phyloP scores from a whole-genome alignment of 176 grass and related monocot species.

The Panicum miliaceum region DNA sequence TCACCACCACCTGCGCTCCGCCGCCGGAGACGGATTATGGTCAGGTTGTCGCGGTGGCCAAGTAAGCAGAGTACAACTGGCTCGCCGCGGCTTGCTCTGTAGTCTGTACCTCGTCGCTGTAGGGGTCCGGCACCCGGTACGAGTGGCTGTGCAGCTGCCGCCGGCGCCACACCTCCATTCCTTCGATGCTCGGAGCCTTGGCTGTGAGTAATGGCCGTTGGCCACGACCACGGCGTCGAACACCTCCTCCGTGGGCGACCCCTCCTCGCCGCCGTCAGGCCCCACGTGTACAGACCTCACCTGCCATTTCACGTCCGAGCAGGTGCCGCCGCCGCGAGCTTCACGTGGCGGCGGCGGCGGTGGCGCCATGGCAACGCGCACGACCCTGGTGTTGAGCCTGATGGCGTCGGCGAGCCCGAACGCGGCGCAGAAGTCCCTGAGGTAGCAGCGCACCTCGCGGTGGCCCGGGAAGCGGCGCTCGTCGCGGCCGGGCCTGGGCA shows the following conservation, averaged over 20 bases:
- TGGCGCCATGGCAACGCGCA: background rate
- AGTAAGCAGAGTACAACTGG: too few species aligned
- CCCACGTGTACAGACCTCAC: too few species aligned
- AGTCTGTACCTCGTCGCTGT: conserved; percentile 40
- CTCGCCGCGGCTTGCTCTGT: too few species aligned
- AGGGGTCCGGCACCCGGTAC: conserved; percentile 51
- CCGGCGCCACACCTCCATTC: conserved; percentile 38
- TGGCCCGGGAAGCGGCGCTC: background rate
- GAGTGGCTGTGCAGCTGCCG: conserved; percentile 56
- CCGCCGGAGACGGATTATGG: too few species aligned
- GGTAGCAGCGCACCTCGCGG: conserved; percentile 11
- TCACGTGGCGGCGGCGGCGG: too few species aligned
- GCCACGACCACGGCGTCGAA: conserved; percentile 56
- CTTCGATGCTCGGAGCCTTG: conserved; percentile 36
- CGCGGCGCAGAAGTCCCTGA: conserved; percentile 10
- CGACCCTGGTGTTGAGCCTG: conserved; percentile 10
- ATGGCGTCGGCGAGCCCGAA: background rate
- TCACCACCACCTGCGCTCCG: too few species aligned
- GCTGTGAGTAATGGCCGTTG: conserved; percentile 38
- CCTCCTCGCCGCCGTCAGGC: background rate
- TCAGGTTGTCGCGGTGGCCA: too few species aligned
- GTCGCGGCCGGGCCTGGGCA: background rate
- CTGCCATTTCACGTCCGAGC: too few species aligned
- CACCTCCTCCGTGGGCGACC: background rate
- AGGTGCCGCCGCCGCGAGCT: too few species aligned